Base-by-base conservation (phyloP, 768 basidiomycete species). In the Termitomyces sp. region DNA sequence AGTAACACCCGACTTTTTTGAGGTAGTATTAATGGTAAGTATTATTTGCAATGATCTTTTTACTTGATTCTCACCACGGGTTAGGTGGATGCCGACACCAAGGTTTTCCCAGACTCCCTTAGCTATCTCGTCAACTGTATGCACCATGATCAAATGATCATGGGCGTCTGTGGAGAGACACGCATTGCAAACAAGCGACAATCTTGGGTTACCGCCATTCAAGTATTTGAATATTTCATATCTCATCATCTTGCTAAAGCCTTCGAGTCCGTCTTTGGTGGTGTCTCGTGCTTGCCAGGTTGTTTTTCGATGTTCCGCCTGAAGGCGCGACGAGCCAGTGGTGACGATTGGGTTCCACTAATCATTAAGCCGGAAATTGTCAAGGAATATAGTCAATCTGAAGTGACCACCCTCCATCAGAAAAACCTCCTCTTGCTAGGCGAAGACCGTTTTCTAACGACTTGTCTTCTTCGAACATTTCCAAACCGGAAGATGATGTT, bases 401-500 rank as follows among this genome's bases (percentile, higher is more conserved):
- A 92, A 65, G 94, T 98, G 53, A 85, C 87, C 4, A 98, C 96
- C 0, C 78, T 99, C 2, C 97, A 99, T 73, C 91, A 99, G 78
- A 98, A 99, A 78, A 98, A 98, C 69, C 80, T 99, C 21, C 79
- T 98, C 3, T 79, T 98, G 15, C 84, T 99, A 28, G 97, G 97
- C 60, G 97, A 99, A 76, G 97, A 99, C 83, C 94, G 97, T 43
- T 99, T 99, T 79, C 73, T 99, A 44, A 97, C 97, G 17, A 99
- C 97, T 11, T 90, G 94, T 66, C 87, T 99, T 63, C 77, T 99
- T 23, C 87, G 97, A 35, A 94, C 96, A 2, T 99, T 99, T 78
- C 97, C 97, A 15, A 94, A 96, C 67, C 83, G 97, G 60, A 99
- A 99, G 75, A 99, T 98, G 92, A 94, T 98, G 87, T 99, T 98